Conservation (phyloP, 2,329 filamentous ascomycete genomes). For the Balansia obtecta region DNA sequence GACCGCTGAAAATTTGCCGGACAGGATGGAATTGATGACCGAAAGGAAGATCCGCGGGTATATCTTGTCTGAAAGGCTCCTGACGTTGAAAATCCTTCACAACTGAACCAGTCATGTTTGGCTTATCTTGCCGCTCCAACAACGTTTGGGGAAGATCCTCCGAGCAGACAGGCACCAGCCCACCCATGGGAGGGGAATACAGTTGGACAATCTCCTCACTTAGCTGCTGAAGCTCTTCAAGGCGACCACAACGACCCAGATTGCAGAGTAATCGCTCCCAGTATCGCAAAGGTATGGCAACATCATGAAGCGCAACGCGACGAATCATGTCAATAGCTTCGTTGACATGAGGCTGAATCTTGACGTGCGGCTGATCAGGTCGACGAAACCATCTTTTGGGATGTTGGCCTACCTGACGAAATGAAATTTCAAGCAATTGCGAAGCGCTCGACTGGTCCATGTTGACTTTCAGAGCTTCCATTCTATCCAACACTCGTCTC, state of each 20-base stretch:
- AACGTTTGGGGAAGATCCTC: constrained; percentile 25
- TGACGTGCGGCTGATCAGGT: neutral
- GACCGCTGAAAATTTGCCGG: constrained; percentile 29
- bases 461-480: constrained; percentile 18
- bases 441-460: constrained; percentile 17
- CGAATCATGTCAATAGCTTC: constrained; percentile 18
- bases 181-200: constrained; percentile 19
- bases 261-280: constrained; percentile 33
- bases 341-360: constrained; percentile 13
- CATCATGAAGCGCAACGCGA: constrained; percentile 17
- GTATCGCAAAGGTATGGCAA: constrained; percentile 22
- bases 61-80: constrained; percentile 11
- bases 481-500: constrained; percentile 18
- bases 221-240: constrained; percentile 33
- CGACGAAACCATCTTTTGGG: constrained; percentile 7
- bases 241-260: constrained; percentile 29
- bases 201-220: constrained; percentile 29
- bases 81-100: neutral
- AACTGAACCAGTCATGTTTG: neutral
- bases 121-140: neutral
- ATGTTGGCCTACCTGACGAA: constrained; percentile 17
- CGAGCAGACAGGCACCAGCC: constrained; percentile 30
- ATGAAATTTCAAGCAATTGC: constrained; percentile 14
- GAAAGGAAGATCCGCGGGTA: constrained; percentile 28
- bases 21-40: constrained; percentile 32